phyloP scores from a whole-genome alignment of 1,284 basidiomycete genomes.

The Ceratorhiza oryzae-sativae region DNA sequence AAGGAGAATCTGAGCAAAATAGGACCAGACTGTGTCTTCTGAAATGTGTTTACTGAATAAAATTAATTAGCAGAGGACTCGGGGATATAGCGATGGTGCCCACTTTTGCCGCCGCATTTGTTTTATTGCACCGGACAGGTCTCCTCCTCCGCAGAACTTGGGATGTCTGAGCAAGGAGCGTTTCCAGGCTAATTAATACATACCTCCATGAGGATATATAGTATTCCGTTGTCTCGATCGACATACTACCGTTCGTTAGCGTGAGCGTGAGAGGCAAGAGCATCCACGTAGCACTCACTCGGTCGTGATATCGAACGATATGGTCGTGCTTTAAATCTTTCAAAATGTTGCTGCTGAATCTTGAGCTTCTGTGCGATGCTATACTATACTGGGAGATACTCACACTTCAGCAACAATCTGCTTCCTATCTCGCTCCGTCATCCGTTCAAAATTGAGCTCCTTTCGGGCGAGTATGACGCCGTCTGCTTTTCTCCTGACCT shows the following conservation, averaged over 20 bases:
- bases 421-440: slow-evolving; percentile 90
- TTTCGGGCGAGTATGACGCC: slow-evolving; percentile 91
- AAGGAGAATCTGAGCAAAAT: slow-evolving; percentile 91
- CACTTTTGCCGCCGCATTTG: slow-evolving; percentile 62
- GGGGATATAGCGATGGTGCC: slow-evolving; percentile 39
- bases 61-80: slow-evolving; percentile 3
- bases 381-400: slow-evolving; percentile 49
- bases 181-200: slow-evolving; percentile 40
- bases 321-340: slow-evolving; percentile 94
- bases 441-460: slow-evolving; percentile 93
- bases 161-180: slow-evolving; percentile 43
- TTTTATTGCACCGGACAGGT: slow-evolving; percentile 88
- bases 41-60: slow-evolving; percentile 66
- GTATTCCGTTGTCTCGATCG: slow-evolving; percentile 87
- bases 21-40: slow-evolving; percentile 94
- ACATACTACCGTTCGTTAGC: slow-evolving; percentile 61
- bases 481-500: slow-evolving; percentile 86
- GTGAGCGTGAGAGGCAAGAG: slow-evolving; percentile 39
- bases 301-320: slow-evolving; percentile 93
- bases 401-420: slow-evolving; percentile 99
- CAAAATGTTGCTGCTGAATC: slow-evolving; percentile 79
- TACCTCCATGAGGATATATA: slow-evolving; percentile 93
- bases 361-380: not conserved
- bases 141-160: slow-evolving; percentile 90
- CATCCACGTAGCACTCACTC: slow-evolving; percentile 50